Conservation (phyloP, 139 green algal genomes). For the Nannochloris sp. region DNA sequence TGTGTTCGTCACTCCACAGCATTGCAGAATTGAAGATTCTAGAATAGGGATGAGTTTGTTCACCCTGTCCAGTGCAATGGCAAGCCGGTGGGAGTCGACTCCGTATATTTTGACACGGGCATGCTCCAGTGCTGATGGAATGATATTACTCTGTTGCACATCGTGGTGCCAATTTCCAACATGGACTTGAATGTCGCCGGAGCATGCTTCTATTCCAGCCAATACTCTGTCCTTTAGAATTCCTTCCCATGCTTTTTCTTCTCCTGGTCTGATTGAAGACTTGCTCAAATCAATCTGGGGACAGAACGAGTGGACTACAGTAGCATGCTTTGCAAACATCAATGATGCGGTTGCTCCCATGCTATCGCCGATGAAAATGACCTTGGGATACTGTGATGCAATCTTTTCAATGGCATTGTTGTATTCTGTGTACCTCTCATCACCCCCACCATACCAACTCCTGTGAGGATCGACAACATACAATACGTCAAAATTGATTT, state of each 20-base stretch:
- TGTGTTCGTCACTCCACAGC: slow-evolving; percentile 6
- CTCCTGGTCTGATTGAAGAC: slow-evolving; percentile 49
- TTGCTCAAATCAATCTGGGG: slow-evolving; percentile 54
- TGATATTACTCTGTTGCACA: slow-evolving; percentile 50
- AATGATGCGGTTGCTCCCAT: slow-evolving; percentile 85
- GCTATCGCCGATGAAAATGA: slow-evolving; percentile 83
- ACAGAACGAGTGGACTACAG: slow-evolving; percentile 73
- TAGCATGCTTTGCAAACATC: slow-evolving; percentile 68
- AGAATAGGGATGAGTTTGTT: slow-evolving; percentile 57
- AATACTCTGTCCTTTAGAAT: slow-evolving; percentile 35
- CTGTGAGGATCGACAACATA: slow-evolving; percentile 70
- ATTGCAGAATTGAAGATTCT: slow-evolving; percentile 31
- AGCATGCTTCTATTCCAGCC: slow-evolving; percentile 13
- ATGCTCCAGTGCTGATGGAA: slow-evolving; percentile 27
- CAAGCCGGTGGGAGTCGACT: slow-evolving; percentile 68
- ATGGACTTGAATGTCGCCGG: slow-evolving; percentile 23
- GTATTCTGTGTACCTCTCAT: slow-evolving; percentile 36
- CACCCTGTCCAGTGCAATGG: slow-evolving; percentile 47
- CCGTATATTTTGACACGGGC: slow-evolving; percentile 33
- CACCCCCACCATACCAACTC: slow-evolving; percentile 60
- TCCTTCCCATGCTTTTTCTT: slow-evolving; percentile 24
- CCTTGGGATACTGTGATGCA: slow-evolving; percentile 45
- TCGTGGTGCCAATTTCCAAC: slow-evolving; percentile 73
- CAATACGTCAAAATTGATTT: slow-evolving; percentile 63
- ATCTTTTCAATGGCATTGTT: slow-evolving; percentile 22